Conservation (phyloP, 2,329 filamentous ascomycete genomes). For the Dactylellina drechsleri region DNA sequence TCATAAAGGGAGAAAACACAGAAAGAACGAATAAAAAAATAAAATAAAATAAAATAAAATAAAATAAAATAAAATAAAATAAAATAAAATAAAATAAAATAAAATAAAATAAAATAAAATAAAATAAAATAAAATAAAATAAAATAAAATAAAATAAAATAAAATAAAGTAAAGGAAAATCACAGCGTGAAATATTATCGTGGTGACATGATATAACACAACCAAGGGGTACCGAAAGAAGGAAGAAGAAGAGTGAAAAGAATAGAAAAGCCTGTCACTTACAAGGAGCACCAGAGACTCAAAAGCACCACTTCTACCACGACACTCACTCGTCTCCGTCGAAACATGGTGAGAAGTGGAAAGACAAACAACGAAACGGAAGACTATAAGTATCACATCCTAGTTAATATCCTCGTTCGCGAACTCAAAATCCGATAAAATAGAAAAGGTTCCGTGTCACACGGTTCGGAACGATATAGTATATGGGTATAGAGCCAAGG, state of each 20-base stretch:
- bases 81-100: background rate
- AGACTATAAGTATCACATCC: constrained; percentile 31
- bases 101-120: background rate
- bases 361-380: constrained; percentile 44
- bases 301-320: constrained; percentile 50
- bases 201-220: constrained; percentile 17
- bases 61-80: background rate
- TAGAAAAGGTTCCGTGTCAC: constrained; percentile 27
- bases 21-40: background rate
- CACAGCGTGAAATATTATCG: background rate
- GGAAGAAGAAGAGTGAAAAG: constrained; percentile 11
- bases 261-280: constrained; percentile 14
- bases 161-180: too few species aligned
- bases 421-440: constrained; percentile 11
- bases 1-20: too few species aligned
- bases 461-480: background rate
- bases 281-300: constrained; percentile 53
- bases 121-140: background rate
- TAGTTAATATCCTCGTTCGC: constrained; percentile 33
- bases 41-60: constrained; percentile 1
- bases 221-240: background rate
- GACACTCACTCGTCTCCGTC: constrained; percentile 49
- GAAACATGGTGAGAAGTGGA: constrained; percentile 39
- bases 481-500: background rate
- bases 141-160: background rate